Conservation (phyloP, 768 basidiomycete species). For the Plicaturopsis crispa region DNA sequence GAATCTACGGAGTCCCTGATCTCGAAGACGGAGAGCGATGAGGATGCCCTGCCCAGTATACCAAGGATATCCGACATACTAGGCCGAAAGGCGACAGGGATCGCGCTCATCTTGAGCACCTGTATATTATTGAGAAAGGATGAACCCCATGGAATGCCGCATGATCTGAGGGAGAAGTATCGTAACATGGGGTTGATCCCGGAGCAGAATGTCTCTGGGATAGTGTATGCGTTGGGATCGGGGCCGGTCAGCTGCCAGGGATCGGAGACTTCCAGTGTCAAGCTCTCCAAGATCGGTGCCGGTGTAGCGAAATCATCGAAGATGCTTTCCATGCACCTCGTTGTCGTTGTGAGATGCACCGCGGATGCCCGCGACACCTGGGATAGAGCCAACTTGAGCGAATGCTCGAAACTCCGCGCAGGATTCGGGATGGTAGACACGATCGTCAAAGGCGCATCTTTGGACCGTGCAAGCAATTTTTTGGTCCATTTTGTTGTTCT, state of each 20-base stretch:
- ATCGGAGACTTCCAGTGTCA: conserved; percentile 19
- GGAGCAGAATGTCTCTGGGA: conserved; percentile 20
- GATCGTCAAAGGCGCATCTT: conserved; percentile 27
- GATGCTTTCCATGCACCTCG: conserved; percentile 18
- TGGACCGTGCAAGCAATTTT: conserved; percentile 38
- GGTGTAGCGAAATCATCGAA: conserved; percentile 14
- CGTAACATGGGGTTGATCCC: conserved; percentile 26
- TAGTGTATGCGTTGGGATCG: conserved; percentile 13
- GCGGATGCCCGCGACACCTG: conserved; percentile 26
- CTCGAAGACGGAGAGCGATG: too few relatives aligned
- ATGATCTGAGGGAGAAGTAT: conserved; percentile 25
- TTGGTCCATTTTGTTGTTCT: conserved; percentile 26
- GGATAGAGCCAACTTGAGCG: conserved; percentile 21
- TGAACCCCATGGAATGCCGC: conserved; percentile 28
- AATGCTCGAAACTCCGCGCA: conserved; percentile 18
- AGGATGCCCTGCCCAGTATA: conserved; percentile 25
- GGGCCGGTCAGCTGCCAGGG: too few relatives aligned
- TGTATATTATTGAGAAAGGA: conserved; percentile 26
- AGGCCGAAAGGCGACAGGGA: conserved; percentile 18
- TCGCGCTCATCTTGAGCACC: conserved; percentile 26
- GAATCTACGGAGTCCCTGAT: too few relatives aligned
- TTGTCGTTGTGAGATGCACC: conserved; percentile 21
- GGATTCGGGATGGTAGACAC: conserved; percentile 17
- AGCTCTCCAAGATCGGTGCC: conserved; percentile 25
- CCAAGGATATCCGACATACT: conserved; percentile 22